Conservation (phyloP, 805 yeast genomes). For the Ogataea pignaliae region DNA sequence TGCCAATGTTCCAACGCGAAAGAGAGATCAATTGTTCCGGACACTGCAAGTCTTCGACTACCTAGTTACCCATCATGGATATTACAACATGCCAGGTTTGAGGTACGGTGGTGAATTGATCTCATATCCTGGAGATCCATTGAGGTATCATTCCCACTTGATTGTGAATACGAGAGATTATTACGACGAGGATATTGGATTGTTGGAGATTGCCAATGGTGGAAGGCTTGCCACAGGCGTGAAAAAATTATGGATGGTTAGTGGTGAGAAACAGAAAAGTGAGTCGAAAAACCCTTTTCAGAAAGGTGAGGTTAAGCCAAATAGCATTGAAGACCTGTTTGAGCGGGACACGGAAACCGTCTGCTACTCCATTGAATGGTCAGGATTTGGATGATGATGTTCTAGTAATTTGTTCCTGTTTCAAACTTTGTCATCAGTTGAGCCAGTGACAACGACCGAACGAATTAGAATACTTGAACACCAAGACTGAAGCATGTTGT, state of each 20-base stretch:
- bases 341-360: constrained; percentile 26
- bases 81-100: constrained; percentile 73
- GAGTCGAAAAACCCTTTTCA: constrained; percentile 2
- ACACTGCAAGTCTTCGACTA: constrained; percentile 18
- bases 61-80: constrained; percentile 24
- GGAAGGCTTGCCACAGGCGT: constrained; percentile 92
- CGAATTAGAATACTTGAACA: no score
- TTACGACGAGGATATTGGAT: constrained; percentile 48
- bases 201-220: constrained; percentile 66
- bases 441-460: no score
- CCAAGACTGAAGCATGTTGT: no score
- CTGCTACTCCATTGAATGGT: constrained; percentile 86
- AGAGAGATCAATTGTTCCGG: constrained; percentile 7
- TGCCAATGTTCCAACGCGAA: not conserved
- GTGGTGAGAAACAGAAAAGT: constrained; percentile 29
- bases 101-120: constrained; percentile 87
- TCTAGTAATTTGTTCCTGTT: no score
- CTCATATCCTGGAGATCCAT: constrained; percentile 93
- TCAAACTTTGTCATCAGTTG: no score
- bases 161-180: constrained; percentile 52
- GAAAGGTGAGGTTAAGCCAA: not conserved
- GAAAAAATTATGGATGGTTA: constrained; percentile 73
- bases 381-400: constrained; percentile 73
- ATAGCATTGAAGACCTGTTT: not conserved
- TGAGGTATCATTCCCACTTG: constrained; percentile 83